Base-by-base conservation (phyloP, 768 basidiomycete genomes). In the Gelatoporia subvermispora region DNA sequence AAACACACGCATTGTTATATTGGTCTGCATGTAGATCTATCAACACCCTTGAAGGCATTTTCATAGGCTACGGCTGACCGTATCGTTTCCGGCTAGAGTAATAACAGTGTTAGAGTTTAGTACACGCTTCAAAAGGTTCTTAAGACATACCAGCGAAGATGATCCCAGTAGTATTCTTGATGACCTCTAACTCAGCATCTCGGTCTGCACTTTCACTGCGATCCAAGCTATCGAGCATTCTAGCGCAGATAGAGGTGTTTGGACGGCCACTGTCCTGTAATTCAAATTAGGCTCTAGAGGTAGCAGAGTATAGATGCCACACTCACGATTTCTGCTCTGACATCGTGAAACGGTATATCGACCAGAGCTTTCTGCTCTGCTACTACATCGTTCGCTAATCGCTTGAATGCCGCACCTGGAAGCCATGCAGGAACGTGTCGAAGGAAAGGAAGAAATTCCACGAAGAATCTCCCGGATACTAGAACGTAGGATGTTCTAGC, bases 361-460 rank as follows among this genome's bases (percentile, higher is more conserved):
- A 31, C 38, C 60, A 63, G 62, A 5, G 35, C 31, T 7, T 45
- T 36, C 9, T 57, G 25, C 3, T 43, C 43, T 22, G 48, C 50
- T 52, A 45, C 65, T 63, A 48, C 49, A 45, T 62, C 53, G 58
- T 17, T 47, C 69, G 72, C 10, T 48, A 55, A 35, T 56, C 28
- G 28, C 50, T 69, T 63, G 38, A 70, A 70, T 0, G 60, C 61
- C 8, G 66, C 64, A 8, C 73, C 72, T 0, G 73, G 72, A 31
- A 71, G 50, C 72, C 72, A 74, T 2, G 64, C 39, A 4, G 72
- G 72, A 15, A 74, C 50, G 28, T 66, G 52, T 35, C 55, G 60
- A 23, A 74, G 42, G 17, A 52, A 50, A 8, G 61, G 62, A 52
- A 73, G 36, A 53, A 57, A 24, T 42, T 68, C 66, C 11, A 63